A percentile compares a stretch with the other conserved stretches of the same genome.
phyloP scores from a whole-genome alignment of 2,329 filamentous ascomycete genomes.

The Neurospora sp. region DNA sequence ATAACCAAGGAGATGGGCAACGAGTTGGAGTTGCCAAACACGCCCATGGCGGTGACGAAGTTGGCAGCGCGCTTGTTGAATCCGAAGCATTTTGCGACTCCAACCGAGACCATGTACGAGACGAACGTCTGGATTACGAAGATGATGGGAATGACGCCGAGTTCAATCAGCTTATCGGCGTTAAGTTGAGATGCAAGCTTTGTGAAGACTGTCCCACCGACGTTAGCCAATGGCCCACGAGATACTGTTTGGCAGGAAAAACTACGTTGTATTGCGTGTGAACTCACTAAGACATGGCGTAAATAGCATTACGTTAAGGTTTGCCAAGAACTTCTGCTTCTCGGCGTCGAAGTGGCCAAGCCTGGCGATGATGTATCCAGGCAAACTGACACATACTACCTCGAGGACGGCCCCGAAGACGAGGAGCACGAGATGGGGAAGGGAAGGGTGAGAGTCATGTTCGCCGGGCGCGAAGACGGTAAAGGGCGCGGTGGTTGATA shows the following conservation, averaged over 20 bases:
- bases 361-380: conserved; percentile 84
- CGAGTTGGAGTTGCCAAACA: conserved; percentile 95
- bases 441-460: conserved; percentile 51
- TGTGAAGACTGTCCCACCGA: conserved; percentile 63
- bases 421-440: conserved; percentile 63
- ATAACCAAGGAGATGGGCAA: conserved; percentile 93
- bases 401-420: conserved; percentile 94
- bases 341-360: conserved; percentile 91
- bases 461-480: conserved; percentile 26
- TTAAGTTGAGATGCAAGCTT: conserved; percentile 93
- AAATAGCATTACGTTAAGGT: conserved; percentile 92
- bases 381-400: conserved; percentile 88
- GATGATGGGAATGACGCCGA: conserved; percentile 91
- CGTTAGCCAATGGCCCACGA: not conserved
- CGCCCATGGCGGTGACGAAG: conserved; percentile 92
- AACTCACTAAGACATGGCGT: conserved; percentile 86
- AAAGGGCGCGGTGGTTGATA: conserved; percentile 28
- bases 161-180: conserved; percentile 77
- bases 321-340: conserved; percentile 92
- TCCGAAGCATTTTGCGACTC: conserved; percentile 64
- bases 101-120: conserved; percentile 67
- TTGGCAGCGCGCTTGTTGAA: conserved; percentile 82
- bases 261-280: not conserved
- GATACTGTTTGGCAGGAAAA: not conserved
- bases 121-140: conserved; percentile 81